These are phyloP conservation scores for Exobasidium cylindrosporum DNA, from an alignment of 1,284 basidiomycete species.

Conservation along the genomic window DNA sequence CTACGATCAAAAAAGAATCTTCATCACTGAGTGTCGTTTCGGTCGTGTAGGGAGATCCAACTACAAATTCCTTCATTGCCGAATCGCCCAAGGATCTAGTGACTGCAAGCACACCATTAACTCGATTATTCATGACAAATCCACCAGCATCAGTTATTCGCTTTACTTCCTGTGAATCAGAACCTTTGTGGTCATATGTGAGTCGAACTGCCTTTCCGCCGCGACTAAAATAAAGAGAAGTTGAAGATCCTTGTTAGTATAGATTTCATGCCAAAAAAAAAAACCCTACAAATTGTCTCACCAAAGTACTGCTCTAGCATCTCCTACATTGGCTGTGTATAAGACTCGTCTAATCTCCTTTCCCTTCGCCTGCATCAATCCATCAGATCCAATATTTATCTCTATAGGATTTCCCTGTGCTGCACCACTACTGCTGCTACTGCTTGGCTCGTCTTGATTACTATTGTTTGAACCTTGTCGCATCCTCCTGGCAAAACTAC, in stretches of 20 bases:
- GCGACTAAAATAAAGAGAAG: conserved; percentile 60
- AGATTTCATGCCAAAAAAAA: not conserved
- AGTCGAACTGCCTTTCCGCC: conserved; percentile 84
- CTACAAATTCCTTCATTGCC: conserved; percentile 99
- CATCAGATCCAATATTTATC: conserved; percentile 11
- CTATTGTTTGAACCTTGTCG: conserved; percentile 14
- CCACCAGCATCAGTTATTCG: conserved; percentile 96
- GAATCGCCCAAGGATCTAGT: conserved; percentile 94
- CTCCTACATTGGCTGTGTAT: conserved; percentile 95
- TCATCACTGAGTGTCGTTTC: conserved; percentile 85
- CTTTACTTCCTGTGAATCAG: conserved; percentile 93
- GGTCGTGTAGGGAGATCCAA: conserved; percentile 95
- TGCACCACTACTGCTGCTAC: conserved; percentile 1
- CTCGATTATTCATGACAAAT: conserved; percentile 96
- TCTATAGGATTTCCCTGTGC: not conserved
- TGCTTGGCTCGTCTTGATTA: not conserved
- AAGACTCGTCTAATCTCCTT: conserved; percentile 67
- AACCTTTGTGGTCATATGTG: conserved; percentile 98
- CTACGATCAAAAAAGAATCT: conserved; percentile 92
- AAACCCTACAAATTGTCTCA: conserved; percentile 57
- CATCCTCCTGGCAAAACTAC: conserved; percentile 17
- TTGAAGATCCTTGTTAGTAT: not conserved
- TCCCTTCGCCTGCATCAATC: conserved; percentile 14
- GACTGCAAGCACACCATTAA: conserved; percentile 87
- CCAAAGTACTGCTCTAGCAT: conserved; percentile 79